phyloP scores from a whole-genome alignment of 2,329 filamentous ascomycete genomes.

The Colletotrichum destructivum region DNA sequence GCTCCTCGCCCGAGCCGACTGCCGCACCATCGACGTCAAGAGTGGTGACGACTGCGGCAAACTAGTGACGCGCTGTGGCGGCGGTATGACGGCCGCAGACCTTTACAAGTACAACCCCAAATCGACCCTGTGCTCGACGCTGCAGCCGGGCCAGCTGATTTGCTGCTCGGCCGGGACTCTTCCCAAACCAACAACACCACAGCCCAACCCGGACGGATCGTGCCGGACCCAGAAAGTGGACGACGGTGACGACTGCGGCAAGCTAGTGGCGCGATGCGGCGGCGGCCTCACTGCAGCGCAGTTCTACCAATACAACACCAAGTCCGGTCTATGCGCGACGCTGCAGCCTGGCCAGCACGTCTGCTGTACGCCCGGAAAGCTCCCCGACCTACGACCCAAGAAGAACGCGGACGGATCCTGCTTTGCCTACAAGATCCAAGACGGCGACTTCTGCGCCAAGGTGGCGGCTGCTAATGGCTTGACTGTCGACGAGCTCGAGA shows the following conservation, averaged over 20 bases:
- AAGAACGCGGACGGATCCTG: constrained; percentile 54
- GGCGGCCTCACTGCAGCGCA: constrained; percentile 48
- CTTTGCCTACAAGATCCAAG: constrained; percentile 50
- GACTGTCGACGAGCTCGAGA: constrained; percentile 52
- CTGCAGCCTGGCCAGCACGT: constrained; percentile 52
- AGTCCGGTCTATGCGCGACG: constrained; percentile 47
- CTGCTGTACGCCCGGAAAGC: constrained; percentile 54
- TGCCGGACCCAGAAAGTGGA: constrained; percentile 8
- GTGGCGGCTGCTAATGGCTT: constrained; percentile 52
- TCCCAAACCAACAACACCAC: background rate
- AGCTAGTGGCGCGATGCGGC: constrained; percentile 50
- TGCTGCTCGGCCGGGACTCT: constrained; percentile 53
- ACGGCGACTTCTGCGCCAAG: constrained; percentile 51
- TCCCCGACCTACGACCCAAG: constrained; percentile 55
- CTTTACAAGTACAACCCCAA: constrained; percentile 57
- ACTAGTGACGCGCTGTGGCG: constrained; percentile 57
- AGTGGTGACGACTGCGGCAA: constrained; percentile 55
- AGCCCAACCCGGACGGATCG: constrained; percentile 12
- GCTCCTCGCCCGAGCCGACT: constrained; percentile 34
- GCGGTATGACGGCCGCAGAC: constrained; percentile 55
- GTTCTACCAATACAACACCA: constrained; percentile 51
- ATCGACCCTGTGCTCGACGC: constrained; percentile 46
- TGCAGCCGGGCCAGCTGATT: constrained; percentile 50
- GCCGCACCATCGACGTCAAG: constrained; percentile 51
- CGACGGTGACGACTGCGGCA: constrained; percentile 50